Conservation (phyloP, 805 yeast genomes). For the Martiniozyma abietophila region DNA sequence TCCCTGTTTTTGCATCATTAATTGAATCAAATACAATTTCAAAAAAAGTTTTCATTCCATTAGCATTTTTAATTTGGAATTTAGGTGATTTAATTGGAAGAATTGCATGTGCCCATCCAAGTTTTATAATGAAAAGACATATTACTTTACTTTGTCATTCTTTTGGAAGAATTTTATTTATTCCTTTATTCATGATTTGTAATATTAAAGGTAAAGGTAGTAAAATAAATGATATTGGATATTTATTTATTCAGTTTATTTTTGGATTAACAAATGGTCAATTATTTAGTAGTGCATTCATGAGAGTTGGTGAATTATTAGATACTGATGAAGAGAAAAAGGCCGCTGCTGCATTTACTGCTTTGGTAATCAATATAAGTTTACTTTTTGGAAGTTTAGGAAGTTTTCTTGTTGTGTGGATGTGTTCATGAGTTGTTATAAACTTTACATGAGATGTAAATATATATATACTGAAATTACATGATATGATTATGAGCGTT, state of each 20-base stretch:
- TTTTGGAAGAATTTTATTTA: slow-evolving; percentile 41
- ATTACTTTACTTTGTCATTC: slow-evolving; percentile 44
- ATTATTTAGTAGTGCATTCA: slow-evolving; percentile 63
- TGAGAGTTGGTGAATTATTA: slow-evolving; percentile 21
- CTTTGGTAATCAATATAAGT: slow-evolving; percentile 70
- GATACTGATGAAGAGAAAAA: slow-evolving; percentile 54
- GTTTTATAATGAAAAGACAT: slow-evolving; percentile 35
- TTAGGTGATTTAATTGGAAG: slow-evolving; percentile 81
- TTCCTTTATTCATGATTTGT: slow-evolving; percentile 68
- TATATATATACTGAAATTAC: too few species aligned
- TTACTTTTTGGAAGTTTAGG: slow-evolving; percentile 69
- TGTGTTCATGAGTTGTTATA: slow-evolving; percentile 1
- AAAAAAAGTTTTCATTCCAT: slow-evolving; percentile 51
- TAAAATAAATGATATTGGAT: slow-evolving; percentile 49
- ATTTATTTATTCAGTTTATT: slow-evolving; percentile 57
- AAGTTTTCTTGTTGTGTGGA: slow-evolving; percentile 54
- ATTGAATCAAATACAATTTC: slow-evolving; percentile 37
- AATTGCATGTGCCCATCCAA: slow-evolving; percentile 44
- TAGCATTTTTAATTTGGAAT: slow-evolving; percentile 82
- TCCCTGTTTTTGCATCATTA: slow-evolving; percentile 84
- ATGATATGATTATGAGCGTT: too few species aligned
- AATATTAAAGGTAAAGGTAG: slow-evolving; percentile 38
- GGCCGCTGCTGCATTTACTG: slow-evolving; percentile 92
- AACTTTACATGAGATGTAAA: too few species aligned
- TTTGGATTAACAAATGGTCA: slow-evolving; percentile 92